Evolutionary conservation across 2,329 filamentous ascomycete genomes (phyloP), one percentile per base, ranked within the genome.

Genomic region (Penicillium decumbens): DNA sequence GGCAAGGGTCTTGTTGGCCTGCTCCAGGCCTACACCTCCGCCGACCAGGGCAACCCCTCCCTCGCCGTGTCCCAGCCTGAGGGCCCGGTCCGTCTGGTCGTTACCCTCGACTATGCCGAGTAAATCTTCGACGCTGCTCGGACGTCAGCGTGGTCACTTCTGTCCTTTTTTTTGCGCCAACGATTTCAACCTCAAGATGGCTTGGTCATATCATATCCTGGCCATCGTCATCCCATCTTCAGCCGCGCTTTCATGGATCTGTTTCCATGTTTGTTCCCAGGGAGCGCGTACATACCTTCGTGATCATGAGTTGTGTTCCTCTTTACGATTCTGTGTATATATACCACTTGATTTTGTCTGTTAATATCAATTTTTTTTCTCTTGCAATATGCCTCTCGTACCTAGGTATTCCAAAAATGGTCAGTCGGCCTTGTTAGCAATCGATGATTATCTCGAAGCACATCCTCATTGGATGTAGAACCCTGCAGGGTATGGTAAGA

Each of bases 11-110:
- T 63, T 13, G 41, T 28, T 38, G 37, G 29, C 13, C 48, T 69
- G 12, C 15, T 56, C 48, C 67, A 65, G 47, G 70, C 68, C 51
- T 72, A 73, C 61, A 65, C 57, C 51, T 35, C 54, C 9, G 55
- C 50, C 28, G 56, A 67, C 44, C 56, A 56, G 40, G 61, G 53
- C 47, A 54, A 60, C 43, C 51, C 63, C 43, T 63, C 61, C 53
- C 61, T 69, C 40, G 70, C 65, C 48, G 63, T 64, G 28, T 56
- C 59, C 52, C 30, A 60, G 25, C 3, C 29, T 9, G 9, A 57
- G 25, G 68, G 64, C 3, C 50, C 67, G 40, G 55, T 72, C 51
- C 66, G 66, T 54, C 61, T 71, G 28, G 41, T 57, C 24, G 63
- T 65, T 50, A 41, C 56, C 32, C 56, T 70, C 20, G 65, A 67